phyloP scores from a whole-genome alignment of 192 early-diverging fungal species.

The Backusella psychrophila region DNA sequence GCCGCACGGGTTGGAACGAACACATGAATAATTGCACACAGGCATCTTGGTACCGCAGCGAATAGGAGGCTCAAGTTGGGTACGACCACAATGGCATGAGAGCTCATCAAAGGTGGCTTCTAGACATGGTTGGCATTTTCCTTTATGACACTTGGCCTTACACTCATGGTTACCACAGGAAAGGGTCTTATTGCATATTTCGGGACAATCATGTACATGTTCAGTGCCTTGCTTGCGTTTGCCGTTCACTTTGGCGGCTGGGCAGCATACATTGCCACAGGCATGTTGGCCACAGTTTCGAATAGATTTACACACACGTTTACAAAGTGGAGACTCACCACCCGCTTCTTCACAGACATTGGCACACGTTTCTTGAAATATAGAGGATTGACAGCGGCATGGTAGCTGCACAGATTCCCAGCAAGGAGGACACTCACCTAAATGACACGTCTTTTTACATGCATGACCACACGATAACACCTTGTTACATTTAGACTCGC shows the following conservation, averaged over 20 bases:
- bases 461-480: slow-evolving; percentile 59
- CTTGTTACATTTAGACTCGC: slow-evolving; percentile 58
- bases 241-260: slow-evolving; percentile 39
- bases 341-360: slow-evolving; percentile 34
- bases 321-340: slow-evolving; percentile 51
- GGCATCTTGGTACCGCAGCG: slow-evolving; percentile 79
- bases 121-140: slow-evolving; percentile 69
- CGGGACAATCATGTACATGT: slow-evolving; percentile 55
- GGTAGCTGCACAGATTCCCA: slow-evolving; percentile 41
- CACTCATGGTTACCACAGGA: slow-evolving; percentile 83
- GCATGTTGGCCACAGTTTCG: slow-evolving; percentile 70
- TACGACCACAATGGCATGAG: slow-evolving; percentile 82
- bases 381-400: slow-evolving; percentile 64
- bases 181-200: slow-evolving; percentile 73
- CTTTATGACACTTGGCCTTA: slow-evolving; percentile 72
- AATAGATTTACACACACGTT: slow-evolving; percentile 55
- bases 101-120: slow-evolving; percentile 80
- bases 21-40: slow-evolving; percentile 70
- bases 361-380: slow-evolving; percentile 43
- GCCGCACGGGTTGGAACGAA: slow-evolving; percentile 68
- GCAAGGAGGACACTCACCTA: slow-evolving; percentile 65
- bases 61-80: slow-evolving; percentile 79
- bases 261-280: slow-evolving; percentile 66
- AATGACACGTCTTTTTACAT: slow-evolving; percentile 59
- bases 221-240: not conserved